Base-by-base conservation (phyloP, 257 asterid species). In the Solanum corneliomulleri region DNA sequence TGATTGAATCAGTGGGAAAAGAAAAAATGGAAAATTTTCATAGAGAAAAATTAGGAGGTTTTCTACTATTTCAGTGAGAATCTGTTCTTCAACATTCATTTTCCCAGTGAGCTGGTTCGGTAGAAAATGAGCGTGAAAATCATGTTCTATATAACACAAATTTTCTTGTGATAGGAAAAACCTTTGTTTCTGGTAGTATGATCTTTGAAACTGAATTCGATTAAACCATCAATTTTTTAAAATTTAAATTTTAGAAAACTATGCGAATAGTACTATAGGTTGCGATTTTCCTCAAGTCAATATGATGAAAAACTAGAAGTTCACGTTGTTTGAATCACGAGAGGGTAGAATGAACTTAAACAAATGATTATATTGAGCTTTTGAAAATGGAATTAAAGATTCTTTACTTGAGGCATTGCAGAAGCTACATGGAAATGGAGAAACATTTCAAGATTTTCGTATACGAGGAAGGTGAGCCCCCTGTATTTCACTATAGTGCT, bases 361-460 rank as follows among this genome's bases (percentile, higher is more conserved):
- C 82, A 39, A 75, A 68, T 9, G 29, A 29, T 70, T 4, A 0
- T 70, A 20, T 70, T 70, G 44, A 31, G 37, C 25, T 15, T 70
- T 31, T 16, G 42, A 12, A 11, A 72, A 27, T 41, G 33, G 82
- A 39, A 75, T 75, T 75, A n/a, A 37, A 11, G 66, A 49, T 37
- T 20, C 64, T 68, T 85, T 47, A 15, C 70, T 37, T 78, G 77
- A 52, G 41, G 76, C 15, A 82, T 60, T 77, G 39, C 89, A 93
- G 96, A 86, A 93, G 96, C 91, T 93, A 92, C 91, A 76, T 93
- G 89, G 95, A 93, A 87, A 93, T 93, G 95, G 96, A 93, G 92
- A 93, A 88, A 27, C 9, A 35, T 83, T 90, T 93, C 18, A 92
- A 89, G 91, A 90, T 93, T 71, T 93, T 91, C 84, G 66, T 90